Evolutionary conservation across 768 basidiomycete genomes (phyloP).

Genomic region (Phlegmacium glaucopus): DNA sequence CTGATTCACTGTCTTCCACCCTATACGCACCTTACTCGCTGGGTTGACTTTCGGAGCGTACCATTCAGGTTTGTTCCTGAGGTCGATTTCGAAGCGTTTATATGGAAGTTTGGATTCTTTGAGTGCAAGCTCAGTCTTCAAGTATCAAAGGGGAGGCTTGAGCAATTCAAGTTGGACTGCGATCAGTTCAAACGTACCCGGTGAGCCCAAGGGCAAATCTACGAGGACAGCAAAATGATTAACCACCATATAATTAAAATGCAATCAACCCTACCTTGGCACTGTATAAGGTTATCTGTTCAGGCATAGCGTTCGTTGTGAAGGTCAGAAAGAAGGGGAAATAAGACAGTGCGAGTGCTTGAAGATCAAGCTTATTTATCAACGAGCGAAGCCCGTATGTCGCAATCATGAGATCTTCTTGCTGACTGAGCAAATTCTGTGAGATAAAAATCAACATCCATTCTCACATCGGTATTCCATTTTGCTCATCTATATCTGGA

Average conservation of each 20-base stretch:
- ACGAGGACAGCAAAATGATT: background rate
- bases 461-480: too few relatives aligned
- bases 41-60: conserved; percentile 64
- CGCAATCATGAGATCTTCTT: too few relatives aligned
- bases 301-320: conserved; percentile 13
- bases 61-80: conserved; percentile 67
- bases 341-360: too few relatives aligned
- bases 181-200: conserved; percentile 32
- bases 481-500: too few relatives aligned
- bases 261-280: conserved; percentile 34
- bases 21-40: conserved; percentile 50
- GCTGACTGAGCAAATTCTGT: too few relatives aligned
- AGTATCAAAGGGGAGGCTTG: background rate
- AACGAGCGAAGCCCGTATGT: too few relatives aligned
- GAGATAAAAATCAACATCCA: too few relatives aligned
- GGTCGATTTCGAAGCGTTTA: conserved; percentile 54
- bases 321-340: too few relatives aligned
- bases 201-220: conserved; percentile 62
- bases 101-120: conserved; percentile 48
- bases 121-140: conserved; percentile 58
- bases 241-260: background rate
- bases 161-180: background rate
- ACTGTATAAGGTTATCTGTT: conserved; percentile 24
- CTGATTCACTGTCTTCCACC: too few relatives aligned
- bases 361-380: too few relatives aligned